Evolutionary conservation across 176 grass and related monocot species (phyloP), one percentile per base, ranked within the genome.

Genomic region (Elaeis guineensis): DNA sequence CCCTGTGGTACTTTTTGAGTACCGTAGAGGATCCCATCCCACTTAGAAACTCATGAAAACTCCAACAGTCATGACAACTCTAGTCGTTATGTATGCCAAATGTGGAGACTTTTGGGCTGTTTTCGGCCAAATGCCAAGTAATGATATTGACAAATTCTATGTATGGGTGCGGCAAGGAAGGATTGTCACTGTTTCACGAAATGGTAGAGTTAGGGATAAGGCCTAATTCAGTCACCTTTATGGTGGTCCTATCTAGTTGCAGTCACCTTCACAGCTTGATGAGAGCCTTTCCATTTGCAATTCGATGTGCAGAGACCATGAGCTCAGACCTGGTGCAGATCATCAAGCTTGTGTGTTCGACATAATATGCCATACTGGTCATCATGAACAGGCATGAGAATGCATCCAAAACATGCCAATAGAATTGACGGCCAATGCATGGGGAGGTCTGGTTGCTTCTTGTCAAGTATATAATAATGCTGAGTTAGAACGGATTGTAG

Each of bases 371-470:
- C 21, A 1, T 22, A 1, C 21, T 22, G 21, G 21, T 22, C 21
- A 0, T 22, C 21, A 1, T 22, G 21, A 22, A 22, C 1, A 72
- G 24, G 70, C 70, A 39, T 63, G 63, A 55, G 50, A 35, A 28
- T 44, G 63, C 35, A 72, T 72, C 52, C 70, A 72, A 60, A 72
- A 29, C 26, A 72, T 72, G 70, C 49, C 70, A 24, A 72, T 63
- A 50, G 58, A 72, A 39, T 59, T 59, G 4, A 63, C 70, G 0
- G 50, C 26, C 8, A 61, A 15, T 19, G 58, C 70, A 54, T 72
- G 59, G 70, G 70, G 70, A 14, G 49, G 58, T 14, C 51, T 54
- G 12, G 50, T 72, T 14, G 58, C 58, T 54, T 54, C 58, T 22
- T 62, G 70, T 62, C 55, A 49, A 54, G 49, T 72, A 19, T 54